Evolutionary conservation across 306 rosid genomes (phyloP).

Genomic region (Fragaria nilgerrensis): DNA sequence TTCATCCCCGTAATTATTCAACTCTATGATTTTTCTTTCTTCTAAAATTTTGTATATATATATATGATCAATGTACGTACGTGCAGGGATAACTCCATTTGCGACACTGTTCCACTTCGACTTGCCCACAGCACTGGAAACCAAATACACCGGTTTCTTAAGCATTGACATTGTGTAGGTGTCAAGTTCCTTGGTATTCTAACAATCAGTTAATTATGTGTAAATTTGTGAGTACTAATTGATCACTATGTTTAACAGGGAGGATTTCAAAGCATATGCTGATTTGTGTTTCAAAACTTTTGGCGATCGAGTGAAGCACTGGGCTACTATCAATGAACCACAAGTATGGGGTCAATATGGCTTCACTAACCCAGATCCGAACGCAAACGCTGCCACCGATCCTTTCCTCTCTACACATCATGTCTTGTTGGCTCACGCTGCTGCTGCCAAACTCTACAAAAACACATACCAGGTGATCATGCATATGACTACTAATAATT

Average conservation of each 20-base stretch:
- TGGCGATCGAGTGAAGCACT: constrained; percentile 6
- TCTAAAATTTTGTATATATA: not conserved
- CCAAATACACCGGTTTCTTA: not conserved
- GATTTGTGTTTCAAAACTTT: constrained; percentile 5
- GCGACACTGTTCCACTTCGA: constrained; percentile 11
- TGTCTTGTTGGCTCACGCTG: not conserved
- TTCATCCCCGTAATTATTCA: not conserved
- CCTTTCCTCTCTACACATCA: not conserved
- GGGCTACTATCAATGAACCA: constrained; percentile 11
- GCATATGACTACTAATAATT: too few species aligned
- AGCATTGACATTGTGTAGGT: not conserved
- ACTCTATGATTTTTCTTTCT: not conserved
- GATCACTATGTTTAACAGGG: not conserved
- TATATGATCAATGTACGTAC: not conserved
- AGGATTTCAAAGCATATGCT: constrained; percentile 3
- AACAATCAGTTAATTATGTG: too few species aligned
- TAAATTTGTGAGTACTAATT: too few species aligned
- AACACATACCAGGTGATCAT: not conserved
- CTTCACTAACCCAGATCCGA: not conserved
- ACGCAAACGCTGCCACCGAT: not conserved
- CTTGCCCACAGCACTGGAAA: not conserved
- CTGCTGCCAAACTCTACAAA: constrained; percentile 8
- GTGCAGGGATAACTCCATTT: constrained; percentile 14
- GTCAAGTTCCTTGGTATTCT: not conserved
- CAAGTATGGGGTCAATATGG: not conserved